Percentiles rank a stretch among this genome's conserved stretches.
Evolutionary conservation across 768 basidiomycete genomes (phyloP).

Genomic region (Lentinus tigrinus): DNA sequence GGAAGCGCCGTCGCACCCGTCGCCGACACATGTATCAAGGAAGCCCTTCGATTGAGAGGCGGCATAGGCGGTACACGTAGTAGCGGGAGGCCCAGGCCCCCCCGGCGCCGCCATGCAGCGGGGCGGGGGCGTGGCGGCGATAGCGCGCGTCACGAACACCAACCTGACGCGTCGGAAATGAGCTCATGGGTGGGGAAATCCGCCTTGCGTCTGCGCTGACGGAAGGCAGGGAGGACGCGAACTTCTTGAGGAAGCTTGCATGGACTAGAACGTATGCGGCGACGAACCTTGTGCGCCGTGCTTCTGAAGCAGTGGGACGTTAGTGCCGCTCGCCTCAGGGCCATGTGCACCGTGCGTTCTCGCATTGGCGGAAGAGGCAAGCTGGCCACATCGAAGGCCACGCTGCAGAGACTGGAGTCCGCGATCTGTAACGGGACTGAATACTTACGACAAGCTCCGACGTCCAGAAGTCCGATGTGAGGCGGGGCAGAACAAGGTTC

Average conservation of each 20-base stretch:
- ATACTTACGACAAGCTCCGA: slow-evolving; percentile 15
- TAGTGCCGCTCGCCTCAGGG: slow-evolving; percentile 9
- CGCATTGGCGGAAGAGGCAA: slow-evolving; percentile 2
- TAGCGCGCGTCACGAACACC: not conserved
- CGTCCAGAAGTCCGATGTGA: slow-evolving; percentile 9
- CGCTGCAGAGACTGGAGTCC: slow-evolving; percentile 6
- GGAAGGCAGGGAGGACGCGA: not conserved
- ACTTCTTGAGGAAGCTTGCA: not conserved
- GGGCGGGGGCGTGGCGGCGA: slow-evolving; percentile 7
- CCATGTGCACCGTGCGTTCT: slow-evolving; percentile 2
- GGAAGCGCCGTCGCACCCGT: no score
- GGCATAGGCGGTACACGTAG: slow-evolving; percentile 14
- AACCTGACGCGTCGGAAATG: slow-evolving; percentile 13
- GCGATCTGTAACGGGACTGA: slow-evolving; percentile 5
- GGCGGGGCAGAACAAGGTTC: slow-evolving; percentile 11
- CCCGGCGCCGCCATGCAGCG: slow-evolving; percentile 9
- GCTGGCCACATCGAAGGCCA: not conserved
- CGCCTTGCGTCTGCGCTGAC: slow-evolving; percentile 1
- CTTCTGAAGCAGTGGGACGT: slow-evolving; percentile 1
- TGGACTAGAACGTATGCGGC: not conserved
- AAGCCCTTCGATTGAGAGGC: slow-evolving; percentile 10
- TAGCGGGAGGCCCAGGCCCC: slow-evolving; percentile 13
- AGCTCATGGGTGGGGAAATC: slow-evolving; percentile 8
- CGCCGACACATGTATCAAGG: not conserved
- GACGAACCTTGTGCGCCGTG: slow-evolving; percentile 10